Percentiles rank a stretch among this genome's conserved stretches.
Conservation (phyloP, 305 asterid genomes). For the Fraxinus paxiana region DNA sequence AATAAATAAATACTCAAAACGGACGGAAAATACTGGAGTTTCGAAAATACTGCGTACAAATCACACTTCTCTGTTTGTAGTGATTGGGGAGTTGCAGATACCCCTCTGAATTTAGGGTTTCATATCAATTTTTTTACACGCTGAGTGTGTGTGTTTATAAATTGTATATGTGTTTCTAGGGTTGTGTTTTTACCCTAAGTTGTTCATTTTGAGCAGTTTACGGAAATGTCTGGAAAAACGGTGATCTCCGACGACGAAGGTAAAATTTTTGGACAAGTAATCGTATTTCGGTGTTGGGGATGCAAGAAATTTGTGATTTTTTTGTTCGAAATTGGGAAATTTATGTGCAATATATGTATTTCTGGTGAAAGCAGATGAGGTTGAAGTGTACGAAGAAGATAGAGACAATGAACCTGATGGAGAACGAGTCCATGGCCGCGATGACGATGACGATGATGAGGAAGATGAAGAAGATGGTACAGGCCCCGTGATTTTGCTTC, state of each 20-base stretch:
- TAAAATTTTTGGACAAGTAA: slow-evolving; percentile 5
- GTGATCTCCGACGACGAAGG: slow-evolving; percentile 91
- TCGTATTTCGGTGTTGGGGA: background rate
- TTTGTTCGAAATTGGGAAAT: background rate
- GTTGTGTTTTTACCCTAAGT: slow-evolving; percentile 25
- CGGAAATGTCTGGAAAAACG: slow-evolving; percentile 60
- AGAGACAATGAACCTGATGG: slow-evolving; percentile 65
- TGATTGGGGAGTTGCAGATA: slow-evolving; percentile 13
- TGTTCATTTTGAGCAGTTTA: slow-evolving; percentile 15
- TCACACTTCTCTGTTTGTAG: slow-evolving; percentile 8
- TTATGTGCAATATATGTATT: background rate
- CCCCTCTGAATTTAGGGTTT: slow-evolving; percentile 27
- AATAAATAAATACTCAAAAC: background rate
- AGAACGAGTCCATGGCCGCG: slow-evolving; percentile 47
- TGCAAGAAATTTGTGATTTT: background rate
- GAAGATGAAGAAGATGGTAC: slow-evolving; percentile 91
- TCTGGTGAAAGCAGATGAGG: slow-evolving; percentile 50
- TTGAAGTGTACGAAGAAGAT: slow-evolving; percentile 71
- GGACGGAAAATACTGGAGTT: background rate
- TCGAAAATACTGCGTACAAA: background rate
- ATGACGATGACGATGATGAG: slow-evolving; percentile 56
- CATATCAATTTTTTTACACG: background rate
- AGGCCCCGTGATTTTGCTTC: slow-evolving; percentile 1
- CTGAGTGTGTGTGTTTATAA: background rate
- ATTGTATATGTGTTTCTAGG: slow-evolving; percentile 23